Percentiles rank a stretch among this genome's conserved stretches.
Conservation (phyloP, 2,329 filamentous ascomycete species). For the Colletotrichum incanum region DNA sequence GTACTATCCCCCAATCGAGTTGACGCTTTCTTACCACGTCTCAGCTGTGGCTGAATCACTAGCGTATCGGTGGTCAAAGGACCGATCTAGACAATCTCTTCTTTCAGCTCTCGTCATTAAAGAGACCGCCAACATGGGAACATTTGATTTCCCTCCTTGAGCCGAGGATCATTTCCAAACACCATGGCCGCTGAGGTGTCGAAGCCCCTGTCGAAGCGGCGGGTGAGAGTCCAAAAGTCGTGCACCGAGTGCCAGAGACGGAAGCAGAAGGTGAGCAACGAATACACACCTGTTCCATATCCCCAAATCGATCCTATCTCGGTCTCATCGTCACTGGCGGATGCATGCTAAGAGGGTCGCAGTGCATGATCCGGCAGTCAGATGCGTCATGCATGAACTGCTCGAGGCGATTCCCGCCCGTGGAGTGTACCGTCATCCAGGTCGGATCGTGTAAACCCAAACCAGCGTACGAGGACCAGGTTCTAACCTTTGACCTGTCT, state of each 20-base stretch:
- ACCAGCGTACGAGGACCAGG: conserved; percentile 34
- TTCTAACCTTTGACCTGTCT: conserved; percentile 38
- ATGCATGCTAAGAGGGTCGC: conserved; percentile 3
- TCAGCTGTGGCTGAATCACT: conserved; percentile 37
- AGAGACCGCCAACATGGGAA: not conserved
- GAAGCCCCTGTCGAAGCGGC: conserved; percentile 33
- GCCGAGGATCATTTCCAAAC: not conserved
- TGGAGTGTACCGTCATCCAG: conserved; percentile 41
- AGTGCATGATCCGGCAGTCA: conserved; percentile 43
- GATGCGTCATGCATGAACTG: conserved; percentile 41
- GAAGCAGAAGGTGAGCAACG: conserved; percentile 43
- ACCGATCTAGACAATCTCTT: conserved; percentile 1
- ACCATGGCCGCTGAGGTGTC: conserved; percentile 33
- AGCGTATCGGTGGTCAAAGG: conserved; percentile 24
- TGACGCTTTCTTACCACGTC: not conserved
- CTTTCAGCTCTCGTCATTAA: conserved; percentile 17
- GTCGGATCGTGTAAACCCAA: conserved; percentile 20
- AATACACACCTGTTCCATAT: not conserved
- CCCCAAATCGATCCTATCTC: conserved; percentile 3
- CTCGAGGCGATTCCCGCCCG: conserved; percentile 42
- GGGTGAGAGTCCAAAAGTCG: conserved; percentile 42
- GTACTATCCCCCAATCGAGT: conserved; percentile 15
- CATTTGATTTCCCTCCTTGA: not conserved
- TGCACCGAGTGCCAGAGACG: conserved; percentile 44
- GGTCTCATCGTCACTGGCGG: not conserved